Conservation (phyloP, 345 rosid species). For the Diplotaxis tenuifolia region DNA sequence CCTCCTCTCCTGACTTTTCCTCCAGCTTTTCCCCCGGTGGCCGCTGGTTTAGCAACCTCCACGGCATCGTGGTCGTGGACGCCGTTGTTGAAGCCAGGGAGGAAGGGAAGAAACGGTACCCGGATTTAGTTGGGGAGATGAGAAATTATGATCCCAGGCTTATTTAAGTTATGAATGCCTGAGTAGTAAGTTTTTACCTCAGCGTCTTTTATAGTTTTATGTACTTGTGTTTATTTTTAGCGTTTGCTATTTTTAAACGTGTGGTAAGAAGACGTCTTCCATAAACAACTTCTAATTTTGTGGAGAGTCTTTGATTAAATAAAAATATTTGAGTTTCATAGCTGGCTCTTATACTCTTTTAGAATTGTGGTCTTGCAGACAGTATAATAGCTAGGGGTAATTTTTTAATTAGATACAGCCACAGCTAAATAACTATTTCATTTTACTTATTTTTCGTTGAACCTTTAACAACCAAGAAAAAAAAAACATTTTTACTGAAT, state of each 20-base stretch:
- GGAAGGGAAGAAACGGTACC: constrained; percentile 33
- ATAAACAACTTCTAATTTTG: constrained; percentile 22
- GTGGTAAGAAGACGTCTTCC: constrained; percentile 29
- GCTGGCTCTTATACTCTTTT: not conserved
- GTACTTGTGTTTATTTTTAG: constrained; percentile 24
- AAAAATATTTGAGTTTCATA: constrained; percentile 7
- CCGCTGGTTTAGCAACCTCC: not conserved
- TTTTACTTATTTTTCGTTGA: not conserved
- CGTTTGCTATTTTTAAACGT: constrained; percentile 22
- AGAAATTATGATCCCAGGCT: constrained; percentile 26
- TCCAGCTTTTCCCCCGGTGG: constrained; percentile 14
- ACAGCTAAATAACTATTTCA: not conserved
- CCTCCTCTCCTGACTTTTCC: constrained; percentile 18
- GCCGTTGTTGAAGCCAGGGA: constrained; percentile 28
- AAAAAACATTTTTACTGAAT: too few relatives aligned
- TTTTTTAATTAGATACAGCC: not conserved
- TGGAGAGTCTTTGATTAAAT: not conserved
- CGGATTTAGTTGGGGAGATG: constrained; percentile 22
- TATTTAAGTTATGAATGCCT: constrained; percentile 27
- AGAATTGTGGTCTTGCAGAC: constrained; percentile 11
- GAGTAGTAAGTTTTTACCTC: not conserved
- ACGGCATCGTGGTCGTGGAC: not conserved
- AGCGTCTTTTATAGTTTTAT: constrained; percentile 15
- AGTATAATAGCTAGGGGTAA: not conserved
- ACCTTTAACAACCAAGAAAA: not conserved